Base-by-base conservation (phyloP, 768 basidiomycete genomes). In the Nidula microcarpa region DNA sequence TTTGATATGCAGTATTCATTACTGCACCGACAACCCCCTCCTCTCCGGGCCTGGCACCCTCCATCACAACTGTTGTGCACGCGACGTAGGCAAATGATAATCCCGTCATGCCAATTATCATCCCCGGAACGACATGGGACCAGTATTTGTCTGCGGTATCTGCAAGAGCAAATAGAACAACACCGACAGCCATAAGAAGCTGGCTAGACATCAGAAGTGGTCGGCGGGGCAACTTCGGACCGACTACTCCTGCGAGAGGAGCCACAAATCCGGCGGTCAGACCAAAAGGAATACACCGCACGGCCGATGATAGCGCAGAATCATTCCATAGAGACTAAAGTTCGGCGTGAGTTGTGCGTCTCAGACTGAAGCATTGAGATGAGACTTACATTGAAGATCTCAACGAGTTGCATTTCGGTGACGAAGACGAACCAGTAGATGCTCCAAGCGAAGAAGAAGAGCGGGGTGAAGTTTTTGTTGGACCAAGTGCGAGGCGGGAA, bases 121-220 rank as follows among this genome's bases (percentile, higher is more conserved):
- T 76, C 10, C 72, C 80, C 23, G 81, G 77, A 53, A 81, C 74
- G 33, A 75, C 59, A 52, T 68, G 64, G 0, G 58, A 47, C 79
- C 76, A 82, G 61, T 81, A 82, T 47, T 53, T 57, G 2, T 56
- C 54, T 4, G 69, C 67, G 5, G 52, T 58, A 53, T 77, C 71
- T 0, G 72, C 76, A 35, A 74, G 57, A 2, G 74, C 70, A 44
- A 81, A 64, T 14, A 81, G 60, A 45, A 65, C 52, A 4, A 74
- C 74, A 2, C 13, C 2, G 39, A 41, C 3, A 13, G 16, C 11
- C 11, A 17, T 17, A 13, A 41, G 39, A 17, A 41, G 39, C 16
- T 41, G 39, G 16, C 39, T 17, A 3, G 13, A 11, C 16, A 41
- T 41, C 13, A 41, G 39, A 3, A 41, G 13, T 13, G 16, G 13